Evolutionary conservation across 169 alveolate genomes (phyloP).

Genomic region (Toxoplasma gondii): DNA sequence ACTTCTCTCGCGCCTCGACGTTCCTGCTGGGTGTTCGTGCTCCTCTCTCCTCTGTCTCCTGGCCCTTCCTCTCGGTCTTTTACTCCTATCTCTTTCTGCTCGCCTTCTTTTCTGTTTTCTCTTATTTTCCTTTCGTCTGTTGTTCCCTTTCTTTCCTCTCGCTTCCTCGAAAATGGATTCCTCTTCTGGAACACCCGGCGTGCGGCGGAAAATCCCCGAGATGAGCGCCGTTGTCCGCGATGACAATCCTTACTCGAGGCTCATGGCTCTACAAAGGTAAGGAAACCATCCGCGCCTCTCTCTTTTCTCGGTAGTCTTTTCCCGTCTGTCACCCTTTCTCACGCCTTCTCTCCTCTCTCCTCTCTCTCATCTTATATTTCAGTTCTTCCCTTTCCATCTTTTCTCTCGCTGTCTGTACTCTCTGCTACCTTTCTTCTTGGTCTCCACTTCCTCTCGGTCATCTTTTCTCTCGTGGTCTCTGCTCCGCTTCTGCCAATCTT

Average conservation of each 20-base stretch:
- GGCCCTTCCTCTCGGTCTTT: neutral
- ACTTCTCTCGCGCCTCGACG: too few species aligned
- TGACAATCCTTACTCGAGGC: slow-evolving; percentile 63
- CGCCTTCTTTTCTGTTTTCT: neutral
- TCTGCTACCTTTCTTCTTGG: too few species aligned
- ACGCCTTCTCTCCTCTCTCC: neutral
- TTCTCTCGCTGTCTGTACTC: neutral
- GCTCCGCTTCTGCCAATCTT: too few species aligned
- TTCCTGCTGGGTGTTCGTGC: too few species aligned
- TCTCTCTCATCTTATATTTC: neutral
- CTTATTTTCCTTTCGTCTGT: neutral
- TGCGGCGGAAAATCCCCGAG: slow-evolving; percentile 40
- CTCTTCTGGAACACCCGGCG: neutral
- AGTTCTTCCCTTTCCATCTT: neutral
- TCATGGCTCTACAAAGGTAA: slow-evolving; percentile 62
- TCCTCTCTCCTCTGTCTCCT: too few species aligned
- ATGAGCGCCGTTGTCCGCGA: slow-evolving; percentile 65
- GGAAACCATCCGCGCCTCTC: neutral
- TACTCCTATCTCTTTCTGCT: neutral
- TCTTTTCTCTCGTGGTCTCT: too few species aligned
- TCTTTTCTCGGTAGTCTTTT: neutral
- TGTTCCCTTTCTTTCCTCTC: neutral
- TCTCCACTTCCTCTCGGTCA: neutral
- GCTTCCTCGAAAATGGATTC: neutral
- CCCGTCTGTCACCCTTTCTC: neutral